phyloP scores from a whole-genome alignment of 176 grass and related monocot species.

The Sorghum bicolor region Sorghum_bicolor_NCBIv3 NC_012874.2:666001-666500 shows the following conservation, averaged over 20 bases:
- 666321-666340: slow-evolving; percentile 82
- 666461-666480: slow-evolving; percentile 54
- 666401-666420: neutral
- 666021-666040: neutral
- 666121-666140: neutral
- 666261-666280: slow-evolving; percentile 64
- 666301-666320: slow-evolving; percentile 83
- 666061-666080: slow-evolving; percentile 17
- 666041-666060: neutral
- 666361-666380: slow-evolving; percentile 29
- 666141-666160: slow-evolving; percentile 7
- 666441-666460: slow-evolving; percentile 98
- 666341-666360: slow-evolving; percentile 44
- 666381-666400: slow-evolving; percentile 2
- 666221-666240: slow-evolving; percentile 56
- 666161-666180: slow-evolving; percentile 12
- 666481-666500: slow-evolving; percentile 67
- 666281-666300: slow-evolving; percentile 82
- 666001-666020: neutral
- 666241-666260: slow-evolving; percentile 67
- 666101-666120: slow-evolving; percentile 17
- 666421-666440: slow-evolving; percentile 88
- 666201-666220: slow-evolving; percentile 1
- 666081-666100: slow-evolving; percentile 12
- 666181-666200: neutral